Evolutionary conservation across 129 eudicot species (phyloP).

Genomic region (Glebionis coronaria): DNA sequence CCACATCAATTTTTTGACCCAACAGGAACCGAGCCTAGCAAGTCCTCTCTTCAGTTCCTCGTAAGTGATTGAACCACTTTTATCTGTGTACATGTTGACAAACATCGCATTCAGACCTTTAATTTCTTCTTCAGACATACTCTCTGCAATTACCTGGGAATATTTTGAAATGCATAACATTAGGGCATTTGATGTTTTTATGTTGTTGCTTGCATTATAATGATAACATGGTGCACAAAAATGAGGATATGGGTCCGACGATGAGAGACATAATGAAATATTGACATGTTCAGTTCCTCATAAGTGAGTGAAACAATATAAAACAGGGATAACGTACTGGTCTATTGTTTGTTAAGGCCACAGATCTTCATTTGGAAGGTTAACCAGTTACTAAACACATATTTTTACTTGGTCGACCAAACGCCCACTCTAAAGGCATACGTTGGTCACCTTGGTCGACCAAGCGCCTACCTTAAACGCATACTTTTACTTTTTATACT

Average conservation of each 20-base stretch:
- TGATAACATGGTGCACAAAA: neutral
- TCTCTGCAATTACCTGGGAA: constrained; percentile 49
- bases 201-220: neutral
- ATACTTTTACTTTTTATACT: too few relatives aligned
- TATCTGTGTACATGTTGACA: constrained; percentile 49
- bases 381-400: too few relatives aligned
- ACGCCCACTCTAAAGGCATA: too few relatives aligned
- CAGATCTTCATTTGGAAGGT: too few relatives aligned
- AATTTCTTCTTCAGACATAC: constrained; percentile 52
- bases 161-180: neutral
- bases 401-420: too few relatives aligned
- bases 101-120: constrained; percentile 57
- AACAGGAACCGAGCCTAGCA: constrained; percentile 46
- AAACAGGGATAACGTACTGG: too few relatives aligned
- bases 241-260: neutral
- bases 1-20: too few relatives aligned
- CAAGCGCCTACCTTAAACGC: too few relatives aligned
- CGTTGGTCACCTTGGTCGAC: too few relatives aligned
- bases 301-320: too few relatives aligned
- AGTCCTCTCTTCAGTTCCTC: constrained; percentile 51
- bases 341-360: too few relatives aligned
- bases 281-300: too few relatives aligned
- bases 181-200: neutral
- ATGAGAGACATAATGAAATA: neutral
- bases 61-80: constrained; percentile 48